Percentiles rank a stretch among this genome's conserved stretches.
Evolutionary conservation across 495 filamentous ascomycete species (phyloP).

Genomic region (Cladorrhinum samala): DNA sequence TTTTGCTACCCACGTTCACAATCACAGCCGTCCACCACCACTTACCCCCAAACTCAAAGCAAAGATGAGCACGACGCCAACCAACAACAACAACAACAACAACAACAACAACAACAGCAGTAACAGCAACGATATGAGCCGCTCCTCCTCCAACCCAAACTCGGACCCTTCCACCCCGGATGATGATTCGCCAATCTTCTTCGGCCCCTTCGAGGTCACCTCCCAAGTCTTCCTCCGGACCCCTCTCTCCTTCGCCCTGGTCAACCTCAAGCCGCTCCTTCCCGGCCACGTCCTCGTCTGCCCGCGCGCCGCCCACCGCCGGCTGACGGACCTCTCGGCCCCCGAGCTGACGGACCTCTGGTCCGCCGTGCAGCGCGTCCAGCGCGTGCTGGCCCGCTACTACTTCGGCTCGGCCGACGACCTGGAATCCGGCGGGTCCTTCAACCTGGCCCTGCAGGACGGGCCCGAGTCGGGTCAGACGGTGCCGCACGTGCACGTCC

Average conservation of each 20-base stretch:
- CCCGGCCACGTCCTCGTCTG: conserved; percentile 89
- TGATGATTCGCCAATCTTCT: conserved; percentile 48
- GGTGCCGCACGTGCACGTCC: conserved; percentile 86
- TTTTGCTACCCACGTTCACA: neutral
- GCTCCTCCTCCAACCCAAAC: neutral
- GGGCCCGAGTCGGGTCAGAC: conserved; percentile 81
- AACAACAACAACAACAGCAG: no score
- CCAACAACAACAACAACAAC: no score
- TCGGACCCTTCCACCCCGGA: neutral
- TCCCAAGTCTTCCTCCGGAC: conserved; percentile 77
- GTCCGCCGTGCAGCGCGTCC: conserved; percentile 71
- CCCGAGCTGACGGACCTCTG: conserved; percentile 81
- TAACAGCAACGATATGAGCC: conserved; percentile 7
- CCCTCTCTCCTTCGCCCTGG: conserved; percentile 70
- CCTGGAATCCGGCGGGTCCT: conserved; percentile 44
- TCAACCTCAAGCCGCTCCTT: conserved; percentile 91
- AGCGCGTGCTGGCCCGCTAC: conserved; percentile 67
- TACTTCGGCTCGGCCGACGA: conserved; percentile 46
- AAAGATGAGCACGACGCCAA: no score
- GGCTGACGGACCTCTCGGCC: conserved; percentile 66
- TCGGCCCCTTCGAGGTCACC: conserved; percentile 59
- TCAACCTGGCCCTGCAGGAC: conserved; percentile 94
- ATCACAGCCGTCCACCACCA: no score
- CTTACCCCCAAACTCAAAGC: no score
- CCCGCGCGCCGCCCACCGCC: conserved; percentile 56